A percentile compares a stretch with the other conserved stretches of the same genome.
These are phyloP conservation scores for Podochytrium sp. DNA, from an alignment of 192 early-diverging fungal species.

Conservation along the genomic window DNA sequence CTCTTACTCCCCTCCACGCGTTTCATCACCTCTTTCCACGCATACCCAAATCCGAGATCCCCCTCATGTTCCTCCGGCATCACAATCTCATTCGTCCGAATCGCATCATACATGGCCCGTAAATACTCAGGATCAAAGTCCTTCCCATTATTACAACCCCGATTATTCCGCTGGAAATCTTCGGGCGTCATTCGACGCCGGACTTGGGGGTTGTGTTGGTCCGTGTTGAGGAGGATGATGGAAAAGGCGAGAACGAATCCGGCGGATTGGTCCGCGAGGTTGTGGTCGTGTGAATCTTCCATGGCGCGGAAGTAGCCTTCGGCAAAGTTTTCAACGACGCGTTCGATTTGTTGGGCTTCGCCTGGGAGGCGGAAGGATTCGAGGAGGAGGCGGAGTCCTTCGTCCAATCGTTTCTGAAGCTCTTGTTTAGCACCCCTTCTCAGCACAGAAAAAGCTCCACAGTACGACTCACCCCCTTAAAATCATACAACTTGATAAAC, in stretches of 20 bases:
- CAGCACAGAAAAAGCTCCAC: background rate
- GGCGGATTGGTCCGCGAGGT: constrained; percentile 81
- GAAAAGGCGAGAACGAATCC: constrained; percentile 90
- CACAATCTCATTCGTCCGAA: constrained; percentile 88
- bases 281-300: constrained; percentile 46
- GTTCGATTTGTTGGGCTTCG: constrained; percentile 97
- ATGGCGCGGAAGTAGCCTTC: constrained; percentile 73
- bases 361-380: constrained; percentile 95
- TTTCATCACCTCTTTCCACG: constrained; percentile 83
- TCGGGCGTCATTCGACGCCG: constrained; percentile 84
- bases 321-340: constrained; percentile 92
- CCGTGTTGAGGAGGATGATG: constrained; percentile 97
- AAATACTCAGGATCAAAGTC: constrained; percentile 87
- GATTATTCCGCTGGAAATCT: constrained; percentile 86
- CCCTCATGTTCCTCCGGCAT: constrained; percentile 98
- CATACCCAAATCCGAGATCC: constrained; percentile 90
- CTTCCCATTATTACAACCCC: constrained; percentile 83
- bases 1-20: constrained; percentile 54
- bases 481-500: constrained; percentile 87
- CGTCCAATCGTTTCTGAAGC: constrained; percentile 86
- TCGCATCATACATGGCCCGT: constrained; percentile 85
- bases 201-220: constrained; percentile 95
- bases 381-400: constrained; percentile 88
- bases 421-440: background rate
- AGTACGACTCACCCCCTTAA: constrained; percentile 69